Base-by-base conservation (phyloP, 345 rosid species). In the Passiflora organensis region DNA sequence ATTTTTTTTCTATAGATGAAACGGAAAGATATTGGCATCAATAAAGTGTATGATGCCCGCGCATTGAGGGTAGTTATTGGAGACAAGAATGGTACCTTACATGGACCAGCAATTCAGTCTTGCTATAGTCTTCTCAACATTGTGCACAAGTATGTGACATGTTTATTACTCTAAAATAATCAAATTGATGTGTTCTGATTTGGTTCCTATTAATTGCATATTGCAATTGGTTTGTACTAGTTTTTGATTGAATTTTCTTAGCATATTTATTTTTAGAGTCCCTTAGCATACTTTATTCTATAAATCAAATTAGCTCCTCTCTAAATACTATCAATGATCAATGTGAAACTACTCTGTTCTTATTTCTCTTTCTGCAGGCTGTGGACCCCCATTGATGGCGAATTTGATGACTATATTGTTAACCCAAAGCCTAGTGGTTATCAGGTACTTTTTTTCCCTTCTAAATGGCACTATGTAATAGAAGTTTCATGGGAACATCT, bases 381-480 rank as follows among this genome's bases (percentile, higher is more conserved):
- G 23, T 84, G 91, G 91, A 68, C 80, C 56, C 91, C 91, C 14
- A 76, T 84, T 54, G 87, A 82, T 68, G 91, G 91, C 44, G 87
- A 84, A 72, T 76, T 82, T 73, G 91, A 84, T 70, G 91, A 84
- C 68, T 84, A 84, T 65, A 80, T 84, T 67, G 79, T 84, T 53
- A 84, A 84, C 57, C 91, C 91, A 45, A 84, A 84, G 66, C 75
- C 85, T 46, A 84, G 85, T 57, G 91, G 91, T 51, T 84, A 84
- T 70, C 91, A 84, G 91, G 91, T 41, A 41, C 9, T 0, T 15
- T 11, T 41, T 41, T 41, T 2, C 1, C 43, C 43, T 41, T 41
- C 43, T 41, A 3, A 41, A 15, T 11, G 43, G 9, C 43, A 6
- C 15, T 2, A 28, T 28, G 34, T 8, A 28, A 3, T 28, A 28